Evolutionary conservation across 371 early-diverging fungal species (phyloP), one percentile per base, ranked within the genome.

Genomic region (Actinomucor elegans): DNA sequence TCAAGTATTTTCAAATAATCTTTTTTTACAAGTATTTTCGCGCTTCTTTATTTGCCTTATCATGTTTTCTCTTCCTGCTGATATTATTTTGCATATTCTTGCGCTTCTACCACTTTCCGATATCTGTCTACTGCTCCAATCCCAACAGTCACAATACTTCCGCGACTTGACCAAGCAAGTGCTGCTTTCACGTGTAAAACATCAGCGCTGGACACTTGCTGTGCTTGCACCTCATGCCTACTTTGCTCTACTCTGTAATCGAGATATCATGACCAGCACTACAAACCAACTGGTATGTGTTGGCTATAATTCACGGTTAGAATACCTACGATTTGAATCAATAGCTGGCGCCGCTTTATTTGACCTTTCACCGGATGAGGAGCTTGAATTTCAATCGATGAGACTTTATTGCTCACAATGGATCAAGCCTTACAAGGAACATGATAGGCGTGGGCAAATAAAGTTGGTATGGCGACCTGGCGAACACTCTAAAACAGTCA

Each of bases 201-300:
- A 24, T 17, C 37, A 59, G 14, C 7, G 14, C 18, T 59, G 59
- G 53, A 28, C 32, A 0, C 12, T 53, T 14, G n/a, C 34, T 4
- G 33, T 53, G 8, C 40, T 53, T 15, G 40, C 41, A 6, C 48
- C 59, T 3, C 27, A 40, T 8, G 36, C 38, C 27, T 59, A 53
- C 24, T 59, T 59, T 42, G 53, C 47, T 6, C 27, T 53, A 3
- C 21, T 53, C 7, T 52, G 59, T 9, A 52, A 59, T 20, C 33
- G 48, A 26, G 47, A 52, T 28, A 47, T 31, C 21, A 33, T 26
- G 12, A 10, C 27, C 27, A 1, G 8, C 21, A 15, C 11, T 8
- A 6, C 46, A 38, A 14, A 15, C 40, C 2, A 34, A 3, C 27
- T 58, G 14, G 31, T 24, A 5, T 58, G 59, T 33, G 34, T 32